These are phyloP conservation scores for Cucumis hystrix DNA, from an alignment of 306 rosid genomes.

Conservation along the genomic window DNA sequence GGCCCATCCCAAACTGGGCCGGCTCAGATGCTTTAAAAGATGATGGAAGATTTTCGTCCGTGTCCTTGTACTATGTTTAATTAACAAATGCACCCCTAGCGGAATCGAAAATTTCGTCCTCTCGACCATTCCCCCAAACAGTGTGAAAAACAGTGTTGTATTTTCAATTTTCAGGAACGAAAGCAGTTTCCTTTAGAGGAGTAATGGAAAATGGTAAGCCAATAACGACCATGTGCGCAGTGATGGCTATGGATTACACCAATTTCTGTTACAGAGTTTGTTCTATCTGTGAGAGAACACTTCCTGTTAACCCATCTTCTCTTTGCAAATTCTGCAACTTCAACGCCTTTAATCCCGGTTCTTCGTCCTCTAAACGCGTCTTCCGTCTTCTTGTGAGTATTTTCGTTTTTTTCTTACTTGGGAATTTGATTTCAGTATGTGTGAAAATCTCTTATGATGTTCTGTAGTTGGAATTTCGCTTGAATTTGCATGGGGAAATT, in stretches of 20 bases:
- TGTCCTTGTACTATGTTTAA: not conserved
- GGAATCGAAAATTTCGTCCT: no score
- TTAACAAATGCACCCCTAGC: not conserved
- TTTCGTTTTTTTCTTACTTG: not conserved
- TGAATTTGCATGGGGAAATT: not conserved
- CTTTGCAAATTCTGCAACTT: constrained; percentile 41
- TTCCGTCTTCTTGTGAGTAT: constrained; percentile 46
- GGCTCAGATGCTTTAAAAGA: not conserved
- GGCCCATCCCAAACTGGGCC: not conserved
- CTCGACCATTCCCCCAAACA: not conserved
- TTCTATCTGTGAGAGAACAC: constrained; percentile 44
- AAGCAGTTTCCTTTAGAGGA: not conserved
- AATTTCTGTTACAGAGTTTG: constrained; percentile 46
- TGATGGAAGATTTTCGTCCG: not conserved
- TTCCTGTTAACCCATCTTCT: constrained; percentile 21
- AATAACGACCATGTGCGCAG: constrained; percentile 22
- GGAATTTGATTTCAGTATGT: not conserved
- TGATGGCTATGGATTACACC: constrained; percentile 35
- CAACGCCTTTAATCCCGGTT: constrained; percentile 19
- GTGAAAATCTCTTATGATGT: not conserved
- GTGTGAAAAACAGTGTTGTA: not conserved
- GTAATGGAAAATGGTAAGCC: constrained; percentile 22
- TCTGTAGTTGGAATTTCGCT: not conserved
- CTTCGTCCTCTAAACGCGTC: constrained; percentile 39
- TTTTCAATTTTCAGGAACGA: not conserved